A percentile compares a stretch with the other conserved stretches of the same genome.
Conservation (phyloP, 148 eudicot species). For the Fagopyrum homotropicum region DNA sequence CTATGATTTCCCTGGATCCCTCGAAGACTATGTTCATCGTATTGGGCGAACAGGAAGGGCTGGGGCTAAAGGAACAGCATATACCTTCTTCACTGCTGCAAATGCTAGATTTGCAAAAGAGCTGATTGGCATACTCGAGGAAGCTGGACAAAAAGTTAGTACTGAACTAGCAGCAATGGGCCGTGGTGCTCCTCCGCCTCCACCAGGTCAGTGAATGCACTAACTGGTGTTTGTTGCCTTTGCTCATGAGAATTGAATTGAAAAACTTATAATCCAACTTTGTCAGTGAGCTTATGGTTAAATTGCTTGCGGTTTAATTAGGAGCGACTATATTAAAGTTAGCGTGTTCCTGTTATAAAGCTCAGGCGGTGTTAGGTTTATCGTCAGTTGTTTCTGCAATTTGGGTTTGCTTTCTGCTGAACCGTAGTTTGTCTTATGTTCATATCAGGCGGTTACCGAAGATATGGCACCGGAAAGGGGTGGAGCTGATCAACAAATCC, state of each 20-base stretch:
- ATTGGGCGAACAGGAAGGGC: slow-evolving; percentile 99
- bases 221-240: background rate
- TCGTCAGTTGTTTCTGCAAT: too few relatives aligned
- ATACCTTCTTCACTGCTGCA: slow-evolving; percentile 93
- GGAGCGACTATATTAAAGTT: too few relatives aligned
- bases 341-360: too few relatives aligned
- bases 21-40: slow-evolving; percentile 97
- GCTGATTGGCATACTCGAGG: slow-evolving; percentile 77
- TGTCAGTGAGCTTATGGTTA: too few relatives aligned
- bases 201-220: slow-evolving; percentile 52
- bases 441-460: slow-evolving; percentile 49
- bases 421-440: background rate
- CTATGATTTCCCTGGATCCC: slow-evolving; percentile 94
- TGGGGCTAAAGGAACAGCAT: slow-evolving; percentile 96
- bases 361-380: too few relatives aligned
- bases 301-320: too few relatives aligned
- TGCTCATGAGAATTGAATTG: background rate
- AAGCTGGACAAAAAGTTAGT: slow-evolving; percentile 92
- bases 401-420: too few relatives aligned
- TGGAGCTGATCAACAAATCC: slow-evolving; percentile 42
- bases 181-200: slow-evolving; percentile 92
- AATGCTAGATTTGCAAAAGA: slow-evolving; percentile 98
- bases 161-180: slow-evolving; percentile 93
- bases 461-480: slow-evolving; percentile 65
- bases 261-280: too few relatives aligned